Evolutionary conservation across 306 rosid species (phyloP).

Genomic region (Alnus rubra): DNA sequence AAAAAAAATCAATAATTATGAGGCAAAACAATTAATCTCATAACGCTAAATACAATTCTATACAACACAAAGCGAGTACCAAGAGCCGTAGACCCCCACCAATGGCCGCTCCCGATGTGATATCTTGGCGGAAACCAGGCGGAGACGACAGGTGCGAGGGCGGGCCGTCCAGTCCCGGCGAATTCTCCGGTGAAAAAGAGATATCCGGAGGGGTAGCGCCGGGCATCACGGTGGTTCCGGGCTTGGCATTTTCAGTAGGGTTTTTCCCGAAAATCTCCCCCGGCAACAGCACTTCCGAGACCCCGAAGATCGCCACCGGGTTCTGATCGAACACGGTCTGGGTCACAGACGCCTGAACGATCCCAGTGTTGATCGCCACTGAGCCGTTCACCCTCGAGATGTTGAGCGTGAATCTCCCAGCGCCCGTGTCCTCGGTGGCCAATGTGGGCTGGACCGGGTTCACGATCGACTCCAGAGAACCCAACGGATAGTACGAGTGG

Average conservation of each 20-base stretch:
- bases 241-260: constrained; percentile 40
- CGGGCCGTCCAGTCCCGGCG: constrained; percentile 43
- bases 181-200: constrained; percentile 55
- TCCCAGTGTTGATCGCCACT: constrained; percentile 78
- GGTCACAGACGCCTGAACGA: constrained; percentile 70
- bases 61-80: constrained; percentile 54
- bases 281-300: constrained; percentile 80
- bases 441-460: constrained; percentile 97
- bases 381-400: constrained; percentile 79
- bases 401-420: constrained; percentile 83
- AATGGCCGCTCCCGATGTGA: constrained; percentile 44
- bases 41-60: constrained; percentile 74
- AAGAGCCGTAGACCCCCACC: constrained; percentile 33
- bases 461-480: constrained; percentile 79
- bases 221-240: constrained; percentile 26
- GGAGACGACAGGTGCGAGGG: constrained; percentile 73
- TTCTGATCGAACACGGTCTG: constrained; percentile 93
- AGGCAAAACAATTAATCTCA: constrained; percentile 47
- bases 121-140: constrained; percentile 56
- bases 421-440: constrained; percentile 90
- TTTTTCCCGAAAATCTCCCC: constrained; percentile 72
- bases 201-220: constrained; percentile 57
- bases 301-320: constrained; percentile 90
- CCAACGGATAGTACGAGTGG: constrained; percentile 87
- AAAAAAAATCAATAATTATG: constrained; percentile 36